A percentile compares a stretch with the other conserved stretches of the same genome.
phyloP scores from a whole-genome alignment of 495 filamentous ascomycete species.

The Aspergillus hancockii region DNA sequence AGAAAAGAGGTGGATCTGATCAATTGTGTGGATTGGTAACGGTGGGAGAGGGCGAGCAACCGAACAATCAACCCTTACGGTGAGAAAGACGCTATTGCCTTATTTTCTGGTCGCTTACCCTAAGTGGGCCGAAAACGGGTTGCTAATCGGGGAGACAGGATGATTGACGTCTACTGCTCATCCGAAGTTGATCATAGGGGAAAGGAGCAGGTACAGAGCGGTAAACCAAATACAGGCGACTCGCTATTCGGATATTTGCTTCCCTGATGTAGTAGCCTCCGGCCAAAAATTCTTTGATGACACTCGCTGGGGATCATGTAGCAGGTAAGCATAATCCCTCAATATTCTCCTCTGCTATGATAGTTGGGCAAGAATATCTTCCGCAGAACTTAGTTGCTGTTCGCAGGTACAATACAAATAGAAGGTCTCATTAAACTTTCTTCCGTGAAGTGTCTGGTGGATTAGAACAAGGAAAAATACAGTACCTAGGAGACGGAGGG shows the following conservation, averaged over 20 bases:
- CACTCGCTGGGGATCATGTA: background rate
- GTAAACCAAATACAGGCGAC: background rate
- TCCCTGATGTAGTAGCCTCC: background rate
- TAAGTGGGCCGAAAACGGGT: constrained; percentile 24
- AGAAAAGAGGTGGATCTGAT: constrained; percentile 22
- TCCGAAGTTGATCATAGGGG: constrained; percentile 14
- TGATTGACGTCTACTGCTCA: constrained; percentile 21
- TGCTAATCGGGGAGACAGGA: constrained; percentile 24
- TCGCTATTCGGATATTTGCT: background rate
- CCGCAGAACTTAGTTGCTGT: background rate
- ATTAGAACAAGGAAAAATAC: background rate
- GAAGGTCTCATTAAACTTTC: background rate
- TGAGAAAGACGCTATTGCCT: constrained; percentile 22
- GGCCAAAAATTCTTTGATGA: background rate
- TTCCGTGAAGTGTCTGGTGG: background rate
- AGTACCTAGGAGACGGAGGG: background rate
- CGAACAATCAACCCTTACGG: constrained; percentile 22
- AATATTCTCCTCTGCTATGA: background rate
- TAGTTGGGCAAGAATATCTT: constrained; percentile 6
- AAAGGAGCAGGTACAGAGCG: background rate
- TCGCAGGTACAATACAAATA: background rate
- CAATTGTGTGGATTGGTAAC: constrained; percentile 11
- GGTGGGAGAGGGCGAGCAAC: constrained; percentile 20
- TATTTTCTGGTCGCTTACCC: constrained; percentile 15
- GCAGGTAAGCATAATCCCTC: background rate